Conservation (phyloP, 768 basidiomycete species). For the Lentinus tigrinus region DNA sequence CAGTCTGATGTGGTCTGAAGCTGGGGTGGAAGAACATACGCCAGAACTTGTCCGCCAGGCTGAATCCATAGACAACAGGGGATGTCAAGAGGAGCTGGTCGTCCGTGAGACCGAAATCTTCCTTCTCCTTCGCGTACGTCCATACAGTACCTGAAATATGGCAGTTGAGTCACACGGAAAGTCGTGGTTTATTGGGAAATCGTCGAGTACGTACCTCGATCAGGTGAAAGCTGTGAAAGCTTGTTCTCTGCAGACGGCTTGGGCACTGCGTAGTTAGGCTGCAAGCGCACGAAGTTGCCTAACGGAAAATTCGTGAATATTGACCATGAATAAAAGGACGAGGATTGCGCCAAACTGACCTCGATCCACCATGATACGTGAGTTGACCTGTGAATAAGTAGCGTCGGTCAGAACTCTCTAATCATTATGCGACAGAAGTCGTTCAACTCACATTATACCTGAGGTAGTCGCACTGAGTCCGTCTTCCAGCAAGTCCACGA, state of each 20-base stretch:
- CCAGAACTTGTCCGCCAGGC: conserved; percentile 57
- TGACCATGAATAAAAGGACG: neutral
- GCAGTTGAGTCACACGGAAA: neutral
- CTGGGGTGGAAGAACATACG: conserved; percentile 43
- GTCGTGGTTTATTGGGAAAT: neutral
- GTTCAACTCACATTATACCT: conserved; percentile 53
- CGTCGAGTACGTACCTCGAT: neutral
- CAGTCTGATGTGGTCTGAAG: too few relatives aligned
- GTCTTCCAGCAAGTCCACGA: conserved; percentile 18
- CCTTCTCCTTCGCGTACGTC: neutral
- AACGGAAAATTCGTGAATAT: neutral
- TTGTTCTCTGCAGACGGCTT: conserved; percentile 18
- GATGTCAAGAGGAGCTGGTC: conserved; percentile 57
- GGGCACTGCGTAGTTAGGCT: conserved; percentile 50
- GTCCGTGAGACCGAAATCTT: conserved; percentile 24
- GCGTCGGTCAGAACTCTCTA: neutral
- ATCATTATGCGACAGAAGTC: too few relatives aligned
- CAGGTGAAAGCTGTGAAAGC: neutral
- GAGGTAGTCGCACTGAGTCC: conserved; percentile 22
- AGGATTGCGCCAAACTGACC: conserved; percentile 26
- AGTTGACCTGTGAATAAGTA: conserved; percentile 40
- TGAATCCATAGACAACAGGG: conserved; percentile 59
- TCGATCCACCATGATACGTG: conserved; percentile 63
- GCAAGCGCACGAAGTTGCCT: conserved; percentile 51
- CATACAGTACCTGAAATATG: neutral